Evolutionary conservation across 148 eudicot genomes (phyloP).

Genomic region (Rhododendron molle): DNA sequence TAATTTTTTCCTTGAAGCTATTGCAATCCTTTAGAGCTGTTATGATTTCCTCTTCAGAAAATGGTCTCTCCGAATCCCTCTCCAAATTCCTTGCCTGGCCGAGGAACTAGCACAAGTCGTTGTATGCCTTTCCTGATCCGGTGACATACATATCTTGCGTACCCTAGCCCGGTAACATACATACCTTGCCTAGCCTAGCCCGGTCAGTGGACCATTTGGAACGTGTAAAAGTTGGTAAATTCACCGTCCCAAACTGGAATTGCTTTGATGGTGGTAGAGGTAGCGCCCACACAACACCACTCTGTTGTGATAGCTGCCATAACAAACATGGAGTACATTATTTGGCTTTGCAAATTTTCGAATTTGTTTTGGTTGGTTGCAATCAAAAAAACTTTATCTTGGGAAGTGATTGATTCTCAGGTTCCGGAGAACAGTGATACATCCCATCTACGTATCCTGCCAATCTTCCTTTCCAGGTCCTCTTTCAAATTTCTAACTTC

Average conservation of each 20-base stretch:
- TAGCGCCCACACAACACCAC: background rate
- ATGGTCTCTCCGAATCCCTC: too few species aligned
- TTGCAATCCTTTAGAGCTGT: background rate
- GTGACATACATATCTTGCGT: too few species aligned
- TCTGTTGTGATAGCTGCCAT: background rate
- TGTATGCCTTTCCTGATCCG: too few species aligned
- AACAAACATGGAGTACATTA: background rate
- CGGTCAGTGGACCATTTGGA: background rate
- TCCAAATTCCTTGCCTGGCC: too few species aligned
- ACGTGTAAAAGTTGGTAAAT: background rate
- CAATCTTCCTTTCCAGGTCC: background rate
- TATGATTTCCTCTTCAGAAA: background rate
- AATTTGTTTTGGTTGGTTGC: slow-evolving; percentile 10
- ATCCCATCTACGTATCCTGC: background rate
- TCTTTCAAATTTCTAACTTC: background rate
- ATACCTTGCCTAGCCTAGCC: too few species aligned
- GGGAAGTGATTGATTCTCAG: slow-evolving; percentile 8
- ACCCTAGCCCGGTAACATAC: too few species aligned
- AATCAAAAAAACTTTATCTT: slow-evolving; percentile 11
- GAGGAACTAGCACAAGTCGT: too few species aligned
- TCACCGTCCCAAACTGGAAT: background rate
- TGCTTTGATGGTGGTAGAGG: background rate
- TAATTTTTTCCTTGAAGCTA: too few species aligned
- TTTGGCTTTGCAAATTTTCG: slow-evolving; percentile 16
- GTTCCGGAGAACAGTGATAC: slow-evolving; percentile 9